Conservation (phyloP, 139 green algal species). For the Auxenochlorella pyrenoidosa region DNA sequence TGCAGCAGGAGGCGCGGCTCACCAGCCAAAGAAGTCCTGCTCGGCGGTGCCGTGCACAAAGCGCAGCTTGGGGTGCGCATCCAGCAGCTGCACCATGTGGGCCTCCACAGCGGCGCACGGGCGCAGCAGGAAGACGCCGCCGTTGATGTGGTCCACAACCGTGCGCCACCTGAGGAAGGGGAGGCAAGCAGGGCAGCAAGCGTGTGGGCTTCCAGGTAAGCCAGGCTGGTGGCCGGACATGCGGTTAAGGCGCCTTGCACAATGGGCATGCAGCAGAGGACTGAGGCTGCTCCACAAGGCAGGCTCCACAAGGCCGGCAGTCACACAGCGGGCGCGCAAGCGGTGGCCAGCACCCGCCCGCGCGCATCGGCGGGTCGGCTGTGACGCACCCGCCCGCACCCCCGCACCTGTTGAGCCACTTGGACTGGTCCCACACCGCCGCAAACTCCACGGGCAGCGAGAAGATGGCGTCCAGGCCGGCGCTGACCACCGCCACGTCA, state of each 20-base stretch:
- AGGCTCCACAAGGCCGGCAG: too few relatives aligned
- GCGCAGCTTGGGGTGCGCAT: conserved; percentile 35
- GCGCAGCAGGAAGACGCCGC: conserved; percentile 37
- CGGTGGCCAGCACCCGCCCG: neutral
- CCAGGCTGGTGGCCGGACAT: neutral
- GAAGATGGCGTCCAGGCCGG: conserved; percentile 5
- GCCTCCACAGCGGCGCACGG: conserved; percentile 14
- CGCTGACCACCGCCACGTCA: conserved; percentile 29
- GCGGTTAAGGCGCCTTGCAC: too few relatives aligned
- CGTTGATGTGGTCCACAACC: neutral
- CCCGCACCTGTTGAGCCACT: conserved; percentile 27
- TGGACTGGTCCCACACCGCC: conserved; percentile 33
- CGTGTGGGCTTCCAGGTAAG: neutral
- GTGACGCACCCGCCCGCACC: too few relatives aligned
- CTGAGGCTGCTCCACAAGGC: too few relatives aligned
- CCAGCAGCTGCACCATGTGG: conserved; percentile 33
- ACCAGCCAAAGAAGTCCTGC: conserved; percentile 40
- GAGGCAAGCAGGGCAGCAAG: neutral
- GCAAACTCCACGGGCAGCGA: conserved; percentile 33
- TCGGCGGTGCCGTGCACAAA: conserved; percentile 25
- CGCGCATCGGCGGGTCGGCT: too few relatives aligned
- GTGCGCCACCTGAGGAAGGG: neutral
- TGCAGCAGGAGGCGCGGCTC: neutral
- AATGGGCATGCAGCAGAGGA: neutral
- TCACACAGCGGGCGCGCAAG: neutral